These are phyloP conservation scores for Leccinum rimulosum DNA, from an alignment of 768 basidiomycete species.

Conservation along the genomic window DNA sequence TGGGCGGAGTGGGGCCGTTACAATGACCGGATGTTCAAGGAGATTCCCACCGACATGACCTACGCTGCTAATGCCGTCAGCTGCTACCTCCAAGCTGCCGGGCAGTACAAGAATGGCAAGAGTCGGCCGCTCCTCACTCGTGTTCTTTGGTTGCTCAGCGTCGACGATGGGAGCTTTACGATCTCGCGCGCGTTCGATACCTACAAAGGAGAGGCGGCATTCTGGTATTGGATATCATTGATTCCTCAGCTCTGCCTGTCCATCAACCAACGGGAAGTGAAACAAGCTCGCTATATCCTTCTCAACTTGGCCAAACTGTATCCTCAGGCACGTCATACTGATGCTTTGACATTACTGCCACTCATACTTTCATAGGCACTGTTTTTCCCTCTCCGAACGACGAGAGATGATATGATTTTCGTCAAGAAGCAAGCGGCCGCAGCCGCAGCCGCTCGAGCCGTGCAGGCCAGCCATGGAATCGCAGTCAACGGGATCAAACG, in stretches of 20 bases:
- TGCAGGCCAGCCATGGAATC: conserved; percentile 34
- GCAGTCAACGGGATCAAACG: conserved; percentile 29
- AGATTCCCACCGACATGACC: conserved; percentile 66
- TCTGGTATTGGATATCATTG: conserved; percentile 99
- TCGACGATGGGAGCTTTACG: conserved; percentile 75
- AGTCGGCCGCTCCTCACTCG: conserved; percentile 88
- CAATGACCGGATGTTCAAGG: conserved; percentile 92
- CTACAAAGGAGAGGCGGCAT: conserved; percentile 94
- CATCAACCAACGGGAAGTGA: conserved; percentile 87
- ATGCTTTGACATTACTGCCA: background rate
- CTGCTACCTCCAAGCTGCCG: conserved; percentile 97
- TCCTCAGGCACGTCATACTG: conserved; percentile 69
- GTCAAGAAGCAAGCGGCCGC: conserved; percentile 43
- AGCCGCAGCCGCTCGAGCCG: conserved; percentile 32
- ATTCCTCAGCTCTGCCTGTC: conserved; percentile 93
- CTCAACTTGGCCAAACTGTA: conserved; percentile 86
- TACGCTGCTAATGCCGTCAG: conserved; percentile 90
- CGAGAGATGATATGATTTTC: conserved; percentile 63
- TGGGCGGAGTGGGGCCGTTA: conserved; percentile 99
- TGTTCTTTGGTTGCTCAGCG: conserved; percentile 92
- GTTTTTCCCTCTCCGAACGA: conserved; percentile 92
- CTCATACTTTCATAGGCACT: conserved; percentile 58
- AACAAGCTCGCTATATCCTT: conserved; percentile 86
- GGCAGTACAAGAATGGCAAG: conserved; percentile 91
- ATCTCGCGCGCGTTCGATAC: conserved; percentile 85